Percentiles rank a stretch among this genome's conserved stretches.
phyloP scores from a whole-genome alignment of 1,284 basidiomycete genomes.

The Ganoderma multipileum region DNA sequence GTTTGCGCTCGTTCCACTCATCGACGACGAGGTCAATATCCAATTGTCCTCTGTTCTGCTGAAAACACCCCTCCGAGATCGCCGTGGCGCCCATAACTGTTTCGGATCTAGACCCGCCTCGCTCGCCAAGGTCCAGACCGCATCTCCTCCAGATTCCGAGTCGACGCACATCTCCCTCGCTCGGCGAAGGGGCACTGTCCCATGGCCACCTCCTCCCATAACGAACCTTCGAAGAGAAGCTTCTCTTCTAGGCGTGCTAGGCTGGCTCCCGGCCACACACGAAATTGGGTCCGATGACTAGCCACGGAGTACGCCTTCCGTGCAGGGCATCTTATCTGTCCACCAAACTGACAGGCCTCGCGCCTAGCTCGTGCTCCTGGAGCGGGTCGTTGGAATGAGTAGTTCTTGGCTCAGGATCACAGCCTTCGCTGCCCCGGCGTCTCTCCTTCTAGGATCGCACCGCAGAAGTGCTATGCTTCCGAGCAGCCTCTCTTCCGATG shows the following conservation, averaged over 20 bases:
- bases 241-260: too few relatives aligned
- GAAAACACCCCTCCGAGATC: not conserved
- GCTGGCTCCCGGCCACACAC: not conserved
- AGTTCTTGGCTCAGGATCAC: not conserved
- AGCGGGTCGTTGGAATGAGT: not conserved
- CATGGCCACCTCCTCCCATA: not conserved
- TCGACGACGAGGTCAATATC: not conserved
- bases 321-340: not conserved
- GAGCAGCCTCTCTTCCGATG: not conserved
- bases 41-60: not conserved
- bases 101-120: not conserved
- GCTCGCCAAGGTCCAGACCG: slow-evolving; percentile 15
- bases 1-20: not conserved
- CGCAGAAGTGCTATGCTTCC: too few relatives aligned
- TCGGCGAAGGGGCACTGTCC: not conserved
- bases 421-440: not conserved
- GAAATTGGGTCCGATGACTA: not conserved
- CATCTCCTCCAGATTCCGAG: not conserved
- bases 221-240: slow-evolving; percentile 4
- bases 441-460: not conserved
- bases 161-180: not conserved
- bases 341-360: not conserved
- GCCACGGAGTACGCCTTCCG: not conserved
- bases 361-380: not conserved
- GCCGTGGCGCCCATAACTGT: slow-evolving; percentile 7